phyloP scores from a whole-genome alignment of 495 filamentous ascomycete genomes.

The Podospora australis region DNA sequence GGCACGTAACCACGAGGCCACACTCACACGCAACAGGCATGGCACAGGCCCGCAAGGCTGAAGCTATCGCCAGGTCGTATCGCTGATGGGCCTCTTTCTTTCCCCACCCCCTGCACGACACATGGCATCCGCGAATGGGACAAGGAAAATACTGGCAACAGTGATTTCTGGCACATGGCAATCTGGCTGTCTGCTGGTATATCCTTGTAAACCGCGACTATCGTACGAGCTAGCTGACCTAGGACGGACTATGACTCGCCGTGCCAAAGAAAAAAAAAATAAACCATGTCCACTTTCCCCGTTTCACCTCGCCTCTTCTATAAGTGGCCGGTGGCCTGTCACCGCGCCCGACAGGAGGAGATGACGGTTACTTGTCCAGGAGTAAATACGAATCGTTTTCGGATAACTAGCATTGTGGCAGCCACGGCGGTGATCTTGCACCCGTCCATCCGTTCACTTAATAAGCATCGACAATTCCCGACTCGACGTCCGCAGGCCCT shows the following conservation, averaged over 20 bases:
- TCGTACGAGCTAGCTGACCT: constrained; percentile 14
- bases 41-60: constrained; percentile 10
- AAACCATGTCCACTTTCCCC: background rate
- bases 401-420: background rate
- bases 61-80: constrained; percentile 1
- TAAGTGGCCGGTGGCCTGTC: background rate
- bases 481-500: no score
- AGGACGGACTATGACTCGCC: constrained; percentile 12
- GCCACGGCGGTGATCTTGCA: background rate
- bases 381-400: no score
- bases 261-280: background rate
- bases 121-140: constrained; percentile 10
- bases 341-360: background rate
- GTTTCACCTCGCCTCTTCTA: background rate
- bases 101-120: constrained; percentile 5
- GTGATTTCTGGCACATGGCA: constrained; percentile 1
- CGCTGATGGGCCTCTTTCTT: background rate
- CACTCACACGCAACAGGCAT: background rate
- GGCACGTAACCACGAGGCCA: constrained; percentile 1
- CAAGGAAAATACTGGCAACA: background rate
- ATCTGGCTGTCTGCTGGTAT: background rate
- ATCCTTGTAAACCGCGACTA: constrained; percentile 9
- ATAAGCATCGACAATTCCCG: no score
- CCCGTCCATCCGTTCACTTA: constrained; percentile 1
- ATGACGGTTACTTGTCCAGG: background rate